These are phyloP conservation scores for Salix viminalis DNA, from an alignment of 345 rosid genomes.

Conservation along the genomic window DNA sequence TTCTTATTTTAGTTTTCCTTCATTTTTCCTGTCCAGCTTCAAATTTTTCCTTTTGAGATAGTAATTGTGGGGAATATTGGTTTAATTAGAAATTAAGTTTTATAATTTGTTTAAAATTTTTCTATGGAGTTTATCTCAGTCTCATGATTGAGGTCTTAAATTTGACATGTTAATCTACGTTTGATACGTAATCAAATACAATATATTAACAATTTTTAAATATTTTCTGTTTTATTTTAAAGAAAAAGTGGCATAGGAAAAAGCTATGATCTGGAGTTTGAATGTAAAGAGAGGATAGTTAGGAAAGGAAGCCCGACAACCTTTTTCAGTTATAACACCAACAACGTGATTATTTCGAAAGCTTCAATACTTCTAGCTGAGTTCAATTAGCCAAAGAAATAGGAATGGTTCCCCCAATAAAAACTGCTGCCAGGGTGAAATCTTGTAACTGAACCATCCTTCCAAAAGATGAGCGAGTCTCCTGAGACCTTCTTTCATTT, in stretches of 20 bases:
- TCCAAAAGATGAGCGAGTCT: neutral
- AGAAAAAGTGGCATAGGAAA: too few species aligned
- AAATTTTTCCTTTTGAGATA: too few species aligned
- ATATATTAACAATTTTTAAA: too few species aligned
- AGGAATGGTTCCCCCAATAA: neutral
- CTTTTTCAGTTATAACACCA: neutral
- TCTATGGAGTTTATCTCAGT: too few species aligned
- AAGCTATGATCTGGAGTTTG: neutral
- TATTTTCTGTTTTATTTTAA: too few species aligned
- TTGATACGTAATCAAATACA: too few species aligned
- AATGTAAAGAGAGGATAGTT: accelerated
- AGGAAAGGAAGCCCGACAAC: neutral
- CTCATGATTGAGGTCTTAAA: accelerated
- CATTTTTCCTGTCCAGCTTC: too few species aligned
- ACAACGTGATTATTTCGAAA: neutral
- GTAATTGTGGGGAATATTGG: too few species aligned
- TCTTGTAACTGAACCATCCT: neutral
- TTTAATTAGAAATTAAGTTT: too few species aligned
- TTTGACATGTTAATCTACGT: too few species aligned
- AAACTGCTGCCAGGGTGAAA: neutral
- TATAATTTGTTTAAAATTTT: too few species aligned
- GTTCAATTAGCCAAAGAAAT: neutral
- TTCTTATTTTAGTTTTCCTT: too few species aligned
- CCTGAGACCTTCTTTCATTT: neutral
- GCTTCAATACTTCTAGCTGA: neutral